Evolutionary conservation across 2,329 filamentous ascomycete species (phyloP), one percentile per base, ranked within the genome.

Genomic region (Rutstroemia sp.): DNA sequence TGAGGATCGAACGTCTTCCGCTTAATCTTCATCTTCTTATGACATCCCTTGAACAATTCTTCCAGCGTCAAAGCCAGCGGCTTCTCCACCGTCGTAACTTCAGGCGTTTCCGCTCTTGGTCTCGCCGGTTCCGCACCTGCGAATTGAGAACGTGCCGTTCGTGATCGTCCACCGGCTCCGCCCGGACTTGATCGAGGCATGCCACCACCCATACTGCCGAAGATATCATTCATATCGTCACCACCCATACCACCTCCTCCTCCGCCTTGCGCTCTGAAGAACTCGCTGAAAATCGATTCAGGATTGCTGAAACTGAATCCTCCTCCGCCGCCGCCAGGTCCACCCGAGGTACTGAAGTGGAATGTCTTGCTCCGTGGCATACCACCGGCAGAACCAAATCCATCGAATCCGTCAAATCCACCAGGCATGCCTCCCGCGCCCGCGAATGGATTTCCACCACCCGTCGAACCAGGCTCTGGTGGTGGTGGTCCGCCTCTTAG

Each of bases 21-120:
- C 78, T 96, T 96, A 62, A 97, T 95, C 76, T 94, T 95, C 80
- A 99, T 90, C 79, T 95, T 96, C 82, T 99, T 99, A 49, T 87
- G 90, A 38, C 84, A 83, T 42, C 94, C 94, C 25, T 80, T 85
- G 75, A 83, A 97, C 60, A 97, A 74, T 68, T 99, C 94, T 72
- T 99, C 94, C 37, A 99, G 75, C 2, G 87, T 83, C 21, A 99
- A 76, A 2, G 86, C 83, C 60, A 99, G 72, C 47, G 88, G 84
- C 67, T 89, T 87, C 73, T 97, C 92, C 10, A 97, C 86, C 0
- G 95, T 92, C 0, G 91, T 91, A 17, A 95, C 88, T 70, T 97
- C 92, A 0, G 90, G 88, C 3, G 89, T 89, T 5, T 78, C 71
- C n/a, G 61, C 59, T 42, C 68, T 65, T 17, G 34, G 55, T 50